A percentile compares a stretch with the other conserved stretches of the same genome.
Evolutionary conservation across 768 basidiomycete genomes (phyloP).

Genomic region (Collybia sordida): DNA sequence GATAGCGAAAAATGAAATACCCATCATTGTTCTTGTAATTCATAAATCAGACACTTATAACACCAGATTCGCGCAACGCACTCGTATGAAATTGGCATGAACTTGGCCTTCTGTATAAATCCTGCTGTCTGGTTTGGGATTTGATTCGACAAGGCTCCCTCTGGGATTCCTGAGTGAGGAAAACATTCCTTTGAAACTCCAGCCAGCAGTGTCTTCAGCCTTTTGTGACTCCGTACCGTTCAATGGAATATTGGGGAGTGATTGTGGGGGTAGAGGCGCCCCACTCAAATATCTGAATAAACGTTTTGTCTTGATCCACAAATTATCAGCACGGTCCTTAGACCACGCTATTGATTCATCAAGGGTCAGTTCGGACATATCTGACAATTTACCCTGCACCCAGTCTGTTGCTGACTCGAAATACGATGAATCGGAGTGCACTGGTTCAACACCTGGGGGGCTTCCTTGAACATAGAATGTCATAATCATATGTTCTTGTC

Average conservation of each 20-base stretch:
- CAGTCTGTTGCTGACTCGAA: slow-evolving; percentile 42
- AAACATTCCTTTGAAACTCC: slow-evolving; percentile 68
- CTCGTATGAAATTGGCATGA: slow-evolving; percentile 76
- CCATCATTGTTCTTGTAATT: slow-evolving; percentile 65
- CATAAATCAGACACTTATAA: not conserved
- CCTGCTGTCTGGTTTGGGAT: slow-evolving; percentile 34
- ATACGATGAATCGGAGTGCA: slow-evolving; percentile 40
- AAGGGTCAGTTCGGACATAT: slow-evolving; percentile 51
- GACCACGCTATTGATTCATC: slow-evolving; percentile 53
- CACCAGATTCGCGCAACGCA: slow-evolving; percentile 30
- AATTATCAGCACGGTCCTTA: slow-evolving; percentile 35
- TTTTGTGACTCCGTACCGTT: slow-evolving; percentile 25
- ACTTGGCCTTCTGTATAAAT: slow-evolving; percentile 76
- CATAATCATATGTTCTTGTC: slow-evolving; percentile 82
- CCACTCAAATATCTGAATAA: slow-evolving; percentile 78
- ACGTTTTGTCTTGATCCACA: slow-evolving; percentile 51
- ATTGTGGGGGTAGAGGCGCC: slow-evolving; percentile 41
- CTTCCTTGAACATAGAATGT: slow-evolving; percentile 78
- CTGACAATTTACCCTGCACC: slow-evolving; percentile 36
- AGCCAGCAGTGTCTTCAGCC: slow-evolving; percentile 38
- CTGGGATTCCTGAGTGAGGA: slow-evolving; percentile 53
- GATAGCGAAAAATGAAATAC: slow-evolving; percentile 75
- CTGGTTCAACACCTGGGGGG: slow-evolving; percentile 34
- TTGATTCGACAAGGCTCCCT: slow-evolving; percentile 25
- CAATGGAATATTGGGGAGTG: slow-evolving; percentile 28